A percentile compares a stretch with the other conserved stretches of the same genome.
These are phyloP conservation scores for Rubia peregrina DNA, from an alignment of 305 asterid genomes.

Conservation along the genomic window DNA sequence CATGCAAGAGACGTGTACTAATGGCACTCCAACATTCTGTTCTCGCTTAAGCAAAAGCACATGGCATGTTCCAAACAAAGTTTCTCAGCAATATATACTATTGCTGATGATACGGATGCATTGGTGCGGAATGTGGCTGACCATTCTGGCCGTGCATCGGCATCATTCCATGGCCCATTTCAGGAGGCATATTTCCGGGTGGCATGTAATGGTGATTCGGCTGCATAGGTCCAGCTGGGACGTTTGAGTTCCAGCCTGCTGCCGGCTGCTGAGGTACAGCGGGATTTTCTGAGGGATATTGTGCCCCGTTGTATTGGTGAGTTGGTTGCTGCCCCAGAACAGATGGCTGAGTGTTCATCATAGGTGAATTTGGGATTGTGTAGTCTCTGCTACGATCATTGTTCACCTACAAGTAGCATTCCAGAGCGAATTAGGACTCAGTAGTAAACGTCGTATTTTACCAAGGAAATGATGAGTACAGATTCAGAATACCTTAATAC, in stretches of 20 bases:
- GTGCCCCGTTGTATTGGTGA: slow-evolving; percentile 42
- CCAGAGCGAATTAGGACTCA: neutral
- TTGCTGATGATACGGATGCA: slow-evolving; percentile 51
- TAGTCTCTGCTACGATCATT: slow-evolving; percentile 83
- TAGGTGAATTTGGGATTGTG: slow-evolving; percentile 45
- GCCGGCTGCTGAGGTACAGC: slow-evolving; percentile 44
- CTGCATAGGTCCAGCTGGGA: slow-evolving; percentile 40
- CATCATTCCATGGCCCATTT: slow-evolving; percentile 44
- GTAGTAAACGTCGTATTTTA: neutral
- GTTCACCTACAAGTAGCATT: slow-evolving; percentile 50
- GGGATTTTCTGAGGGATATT: slow-evolving; percentile 43
- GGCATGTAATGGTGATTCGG: slow-evolving; percentile 57
- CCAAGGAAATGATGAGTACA: neutral
- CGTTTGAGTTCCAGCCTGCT: slow-evolving; percentile 53
- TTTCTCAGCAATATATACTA: slow-evolving; percentile 4
- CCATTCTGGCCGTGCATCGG: slow-evolving; percentile 45
- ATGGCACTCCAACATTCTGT: neutral
- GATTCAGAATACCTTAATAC: slow-evolving; percentile 54
- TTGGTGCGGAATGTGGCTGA: slow-evolving; percentile 40
- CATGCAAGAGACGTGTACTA: no score
- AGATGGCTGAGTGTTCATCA: slow-evolving; percentile 55
- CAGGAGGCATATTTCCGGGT: slow-evolving; percentile 32
- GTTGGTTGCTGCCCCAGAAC: slow-evolving; percentile 57
- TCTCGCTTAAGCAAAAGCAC: neutral
- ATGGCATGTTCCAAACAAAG: neutral